Conservation (phyloP, 1,284 basidiomycete species). For the Erythrobasidium hasegawianum region DNA sequence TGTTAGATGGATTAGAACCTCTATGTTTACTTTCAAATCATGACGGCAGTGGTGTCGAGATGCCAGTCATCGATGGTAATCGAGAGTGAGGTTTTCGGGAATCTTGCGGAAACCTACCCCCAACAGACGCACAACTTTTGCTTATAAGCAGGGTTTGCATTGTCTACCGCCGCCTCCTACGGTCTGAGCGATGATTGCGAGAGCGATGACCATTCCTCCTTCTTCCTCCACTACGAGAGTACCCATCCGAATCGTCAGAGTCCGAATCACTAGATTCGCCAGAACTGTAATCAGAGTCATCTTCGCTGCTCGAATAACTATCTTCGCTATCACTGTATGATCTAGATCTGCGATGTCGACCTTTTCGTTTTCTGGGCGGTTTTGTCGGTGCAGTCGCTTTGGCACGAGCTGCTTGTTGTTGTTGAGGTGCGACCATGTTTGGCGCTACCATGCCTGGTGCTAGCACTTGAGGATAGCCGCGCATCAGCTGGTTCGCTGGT, state of each 20-base stretch:
- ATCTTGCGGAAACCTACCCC: too few relatives aligned
- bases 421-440: not conserved
- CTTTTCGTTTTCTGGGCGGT: not conserved
- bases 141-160: too few relatives aligned
- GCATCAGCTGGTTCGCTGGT: not conserved
- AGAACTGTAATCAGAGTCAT: not conserved
- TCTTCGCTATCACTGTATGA: conserved; percentile 3
- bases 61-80: too few relatives aligned
- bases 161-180: not conserved
- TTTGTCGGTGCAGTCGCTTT: not conserved
- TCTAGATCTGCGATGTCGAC: not conserved
- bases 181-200: not conserved
- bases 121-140: too few relatives aligned
- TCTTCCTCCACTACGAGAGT: conserved; percentile 3
- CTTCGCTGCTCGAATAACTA: not conserved
- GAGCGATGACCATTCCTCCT: not conserved
- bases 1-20: too few relatives aligned
- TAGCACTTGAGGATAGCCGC: not conserved
- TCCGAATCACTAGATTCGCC: not conserved
- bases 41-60: too few relatives aligned
- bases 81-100: too few relatives aligned
- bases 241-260: conserved; percentile 12
- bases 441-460: not conserved
- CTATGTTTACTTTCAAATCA: too few relatives aligned
- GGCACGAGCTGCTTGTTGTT: not conserved